phyloP scores from a whole-genome alignment of 208 protist species.

The Angomonas ambiguus region DNA sequence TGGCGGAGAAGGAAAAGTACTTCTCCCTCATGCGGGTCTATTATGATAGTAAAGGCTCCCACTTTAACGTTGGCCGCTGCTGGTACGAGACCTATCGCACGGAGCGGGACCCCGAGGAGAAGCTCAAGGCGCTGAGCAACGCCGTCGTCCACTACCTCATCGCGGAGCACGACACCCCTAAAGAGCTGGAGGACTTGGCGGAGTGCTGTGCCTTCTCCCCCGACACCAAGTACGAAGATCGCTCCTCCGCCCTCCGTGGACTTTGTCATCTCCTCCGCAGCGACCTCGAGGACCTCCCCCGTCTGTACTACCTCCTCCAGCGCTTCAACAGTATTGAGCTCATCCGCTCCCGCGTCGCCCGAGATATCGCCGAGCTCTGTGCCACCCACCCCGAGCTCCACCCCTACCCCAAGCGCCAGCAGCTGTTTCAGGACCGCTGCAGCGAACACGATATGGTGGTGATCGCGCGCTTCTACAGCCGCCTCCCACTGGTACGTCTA shows the following conservation, averaged over 20 bases:
- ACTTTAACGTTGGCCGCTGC: conserved; percentile 92
- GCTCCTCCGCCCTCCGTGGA: conserved; percentile 39
- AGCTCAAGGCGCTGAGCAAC: conserved; percentile 68
- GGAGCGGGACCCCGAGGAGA: conserved; percentile 62
- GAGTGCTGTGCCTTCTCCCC: conserved; percentile 77
- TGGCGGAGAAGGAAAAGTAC: conserved; percentile 77
- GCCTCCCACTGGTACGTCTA: conserved; percentile 88
- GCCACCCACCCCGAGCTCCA: conserved; percentile 70
- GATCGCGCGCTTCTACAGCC: conserved; percentile 92
- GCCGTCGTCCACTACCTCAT: conserved; percentile 82
- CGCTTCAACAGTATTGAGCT: conserved; percentile 85
- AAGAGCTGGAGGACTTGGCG: conserved; percentile 75
- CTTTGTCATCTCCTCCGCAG: conserved; percentile 52
- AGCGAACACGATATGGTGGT: conserved; percentile 96
- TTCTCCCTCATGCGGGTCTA: conserved; percentile 89
- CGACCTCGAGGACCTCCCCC: conserved; percentile 68
- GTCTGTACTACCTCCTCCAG: conserved; percentile 64
- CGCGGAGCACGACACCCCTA: conserved; percentile 67
- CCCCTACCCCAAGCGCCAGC: conserved; percentile 41
- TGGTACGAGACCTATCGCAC: conserved; percentile 93
- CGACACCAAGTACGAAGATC: conserved; percentile 49
- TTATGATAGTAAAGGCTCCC: conserved; percentile 75
- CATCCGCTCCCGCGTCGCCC: conserved; percentile 68
- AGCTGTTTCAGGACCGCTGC: conserved; percentile 87
- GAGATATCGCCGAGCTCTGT: conserved; percentile 48